Evolutionary conservation across 352 stramenopile species (phyloP), one percentile per base, ranked within the genome.

Genomic region (Globisporangium spinosum): DNA sequence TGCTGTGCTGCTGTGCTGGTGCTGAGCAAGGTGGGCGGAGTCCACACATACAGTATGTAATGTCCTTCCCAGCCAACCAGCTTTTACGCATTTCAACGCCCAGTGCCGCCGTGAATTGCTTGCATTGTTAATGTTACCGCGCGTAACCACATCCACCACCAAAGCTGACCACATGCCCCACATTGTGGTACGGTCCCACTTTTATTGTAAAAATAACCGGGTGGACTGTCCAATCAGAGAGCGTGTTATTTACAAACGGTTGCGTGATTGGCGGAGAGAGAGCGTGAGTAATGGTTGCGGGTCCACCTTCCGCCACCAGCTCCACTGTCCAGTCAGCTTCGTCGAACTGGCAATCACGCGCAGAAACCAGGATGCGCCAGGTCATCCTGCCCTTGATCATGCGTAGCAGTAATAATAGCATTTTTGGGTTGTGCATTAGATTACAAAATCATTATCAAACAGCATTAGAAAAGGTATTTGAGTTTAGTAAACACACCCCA

Each of bases 331-430:
- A 58, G 53, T 58, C 53, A 58, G 53, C 54, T 59, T 38, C 17
- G 54, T 25, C 54, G 54, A 59, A 43, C 54, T 59, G 54, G 54
- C 54, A 59, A 59, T 59, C 54, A 34, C 17, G 27, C 17, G 54
- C 54, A 59, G 15, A 59, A 59, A 59, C 29, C 9, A 29, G 27
- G 54, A 27, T 22, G 27, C 15, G 43, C 5, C 17, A n/a, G 15
- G 13, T 10, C 15, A 8, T 49, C 40, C 15, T n/a, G 6, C 15
- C 43, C 43, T 49, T 22, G 5, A 51, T 51, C 6, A 51, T 23
- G 43, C 17, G 6, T 51, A 22, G 2, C 5, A 3, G 9, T 12
- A 22, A 12, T 51, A 56, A 56, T 1, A 29, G n/a, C 25, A 43
- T 20, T 8, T 25, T 12, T 8, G n/a, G n/a, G 8, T 35, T 20